phyloP scores from a whole-genome alignment of 345 rosid species.

The Euphorbia lathyris region DNA sequence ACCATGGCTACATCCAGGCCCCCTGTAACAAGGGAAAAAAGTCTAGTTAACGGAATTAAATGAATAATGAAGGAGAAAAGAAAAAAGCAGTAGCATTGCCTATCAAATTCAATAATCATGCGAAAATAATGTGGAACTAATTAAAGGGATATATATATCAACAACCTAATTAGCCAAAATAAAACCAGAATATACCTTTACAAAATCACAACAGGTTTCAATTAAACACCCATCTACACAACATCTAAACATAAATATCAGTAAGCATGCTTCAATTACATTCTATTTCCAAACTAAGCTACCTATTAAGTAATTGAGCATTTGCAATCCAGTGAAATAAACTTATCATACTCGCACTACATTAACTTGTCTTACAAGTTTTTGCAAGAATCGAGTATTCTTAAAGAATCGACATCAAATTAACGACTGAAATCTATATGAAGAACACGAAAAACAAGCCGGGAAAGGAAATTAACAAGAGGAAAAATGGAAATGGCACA shows the following conservation, averaged over 20 bases:
- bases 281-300: not conserved
- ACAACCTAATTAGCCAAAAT: too few species aligned
- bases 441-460: not conserved
- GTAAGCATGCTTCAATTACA: not conserved
- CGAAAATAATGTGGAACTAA: not conserved
- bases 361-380: conserved; percentile 25
- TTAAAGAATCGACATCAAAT: not conserved
- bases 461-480: not conserved
- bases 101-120: not conserved
- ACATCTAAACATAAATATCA: not conserved
- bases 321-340: not conserved
- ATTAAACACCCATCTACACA: not conserved
- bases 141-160: not conserved
- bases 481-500: not conserved
- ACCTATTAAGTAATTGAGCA: not conserved
- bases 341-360: not conserved
- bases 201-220: not conserved
- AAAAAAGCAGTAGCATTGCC: not conserved
- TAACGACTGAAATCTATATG: not conserved
- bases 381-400: not conserved
- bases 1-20: conserved; percentile 22
- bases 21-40: conserved; percentile 10
- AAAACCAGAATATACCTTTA: not conserved
- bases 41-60: conserved; percentile 6
- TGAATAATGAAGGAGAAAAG: not conserved